Conservation (phyloP, 768 basidiomycete genomes). For the Udeniomyces megalosporus region DNA sequence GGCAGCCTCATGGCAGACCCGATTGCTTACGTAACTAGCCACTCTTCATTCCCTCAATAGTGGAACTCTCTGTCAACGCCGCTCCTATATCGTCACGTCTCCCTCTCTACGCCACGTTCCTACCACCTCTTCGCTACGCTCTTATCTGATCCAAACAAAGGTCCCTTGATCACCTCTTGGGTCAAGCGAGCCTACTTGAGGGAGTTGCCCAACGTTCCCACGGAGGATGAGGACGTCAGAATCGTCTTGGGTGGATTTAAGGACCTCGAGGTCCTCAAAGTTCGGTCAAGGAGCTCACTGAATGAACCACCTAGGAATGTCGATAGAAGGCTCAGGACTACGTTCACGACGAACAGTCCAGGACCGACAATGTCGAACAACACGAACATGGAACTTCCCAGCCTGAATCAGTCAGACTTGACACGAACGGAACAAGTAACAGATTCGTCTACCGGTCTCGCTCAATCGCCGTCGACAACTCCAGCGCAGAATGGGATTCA, state of each 20-base stretch:
- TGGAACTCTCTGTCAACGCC: background rate
- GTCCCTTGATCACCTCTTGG: background rate
- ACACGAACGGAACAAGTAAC: too few relatives aligned
- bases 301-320: too few relatives aligned
- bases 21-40: too few relatives aligned
- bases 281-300: background rate
- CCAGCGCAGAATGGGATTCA: too few relatives aligned
- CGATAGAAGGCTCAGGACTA: too few relatives aligned
- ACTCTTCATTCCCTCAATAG: background rate
- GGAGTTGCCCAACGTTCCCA: background rate
- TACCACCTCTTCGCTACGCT: background rate
- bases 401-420: too few relatives aligned
- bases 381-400: too few relatives aligned
- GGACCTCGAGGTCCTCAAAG: background rate
- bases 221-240: background rate
- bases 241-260: background rate
- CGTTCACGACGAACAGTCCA: too few relatives aligned
- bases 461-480: too few relatives aligned
- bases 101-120: background rate
- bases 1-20: too few relatives aligned
- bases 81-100: background rate
- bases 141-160: background rate
- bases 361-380: too few relatives aligned
- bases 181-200: background rate
- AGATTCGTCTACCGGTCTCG: too few relatives aligned